Evolutionary conservation across 2,329 filamentous ascomycete species (phyloP).

Genomic region (Ophiostoma australiae): DNA sequence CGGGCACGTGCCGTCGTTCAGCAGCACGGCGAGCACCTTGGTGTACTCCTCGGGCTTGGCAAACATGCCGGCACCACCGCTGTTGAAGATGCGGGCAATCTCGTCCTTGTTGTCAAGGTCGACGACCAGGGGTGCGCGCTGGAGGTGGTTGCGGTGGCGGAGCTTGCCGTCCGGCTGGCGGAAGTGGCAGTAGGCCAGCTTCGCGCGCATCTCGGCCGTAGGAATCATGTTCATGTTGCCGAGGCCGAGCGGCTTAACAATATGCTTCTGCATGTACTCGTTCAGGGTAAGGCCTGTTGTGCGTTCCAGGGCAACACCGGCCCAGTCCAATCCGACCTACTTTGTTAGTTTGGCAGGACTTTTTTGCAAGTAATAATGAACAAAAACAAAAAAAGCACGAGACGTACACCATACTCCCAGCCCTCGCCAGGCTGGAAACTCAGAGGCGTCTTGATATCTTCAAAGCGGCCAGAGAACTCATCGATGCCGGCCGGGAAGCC

Average conservation of each 20-base stretch:
- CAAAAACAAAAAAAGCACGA: constrained; percentile 39
- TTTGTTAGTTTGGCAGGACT: constrained; percentile 36
- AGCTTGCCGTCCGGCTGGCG: constrained; percentile 42
- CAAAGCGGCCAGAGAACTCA: constrained; percentile 52
- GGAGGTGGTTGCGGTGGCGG: constrained; percentile 35
- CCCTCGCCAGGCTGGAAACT: constrained; percentile 43
- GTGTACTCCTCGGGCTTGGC: constrained; percentile 41
- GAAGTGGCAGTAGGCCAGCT: constrained; percentile 51
- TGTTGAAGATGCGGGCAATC: constrained; percentile 32
- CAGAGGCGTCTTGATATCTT: constrained; percentile 41
- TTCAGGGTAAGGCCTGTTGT: constrained; percentile 39
- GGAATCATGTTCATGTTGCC: constrained; percentile 48
- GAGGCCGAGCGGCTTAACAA: constrained; percentile 44
- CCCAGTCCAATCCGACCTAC: constrained; percentile 49
- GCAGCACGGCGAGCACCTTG: constrained; percentile 52
- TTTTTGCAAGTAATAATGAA: background rate
- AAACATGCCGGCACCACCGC: constrained; percentile 43
- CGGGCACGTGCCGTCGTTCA: constrained; percentile 58
- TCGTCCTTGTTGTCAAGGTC: constrained; percentile 19
- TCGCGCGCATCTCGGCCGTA: constrained; percentile 44
- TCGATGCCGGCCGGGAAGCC: constrained; percentile 48
- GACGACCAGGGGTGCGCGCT: constrained; percentile 23
- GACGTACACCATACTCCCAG: constrained; percentile 47
- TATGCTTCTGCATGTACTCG: constrained; percentile 41
- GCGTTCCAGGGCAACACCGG: constrained; percentile 43